phyloP scores from a whole-genome alignment of 1,139 yeast genomes.

The Spencermartinsiella ligniputridi region DNA sequence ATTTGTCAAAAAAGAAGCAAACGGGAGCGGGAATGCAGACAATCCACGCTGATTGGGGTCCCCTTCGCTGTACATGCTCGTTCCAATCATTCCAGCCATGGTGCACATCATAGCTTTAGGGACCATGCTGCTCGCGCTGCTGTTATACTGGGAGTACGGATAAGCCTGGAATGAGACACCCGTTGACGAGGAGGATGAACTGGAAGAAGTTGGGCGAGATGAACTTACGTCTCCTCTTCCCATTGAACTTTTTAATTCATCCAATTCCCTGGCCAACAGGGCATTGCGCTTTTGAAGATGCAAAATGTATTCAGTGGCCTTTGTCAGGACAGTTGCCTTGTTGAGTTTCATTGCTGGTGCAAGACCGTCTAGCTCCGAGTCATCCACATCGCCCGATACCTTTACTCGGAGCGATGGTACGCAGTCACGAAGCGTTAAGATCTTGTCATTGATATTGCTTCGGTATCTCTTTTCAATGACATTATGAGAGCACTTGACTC shows the following conservation, averaged over 20 bases:
- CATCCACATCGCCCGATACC: conserved; percentile 32
- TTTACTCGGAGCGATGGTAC: conserved; percentile 55
- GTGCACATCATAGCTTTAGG: conserved; percentile 35
- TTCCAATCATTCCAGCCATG: conserved; percentile 38
- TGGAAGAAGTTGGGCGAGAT: not conserved
- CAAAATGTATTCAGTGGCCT: conserved; percentile 85
- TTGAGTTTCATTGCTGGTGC: conserved; percentile 84
- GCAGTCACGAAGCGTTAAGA: conserved; percentile 64
- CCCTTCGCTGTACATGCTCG: conserved; percentile 29
- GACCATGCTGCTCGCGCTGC: conserved; percentile 12
- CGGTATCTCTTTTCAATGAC: conserved; percentile 77
- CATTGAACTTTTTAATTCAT: conserved; percentile 33
- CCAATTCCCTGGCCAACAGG: conserved; percentile 50
- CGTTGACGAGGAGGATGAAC: not conserved
- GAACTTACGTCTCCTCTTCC: not conserved
- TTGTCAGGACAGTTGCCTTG: conserved; percentile 82
- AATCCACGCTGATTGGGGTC: conserved; percentile 26
- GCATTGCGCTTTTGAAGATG: conserved; percentile 74
- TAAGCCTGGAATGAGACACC: conserved; percentile 6
- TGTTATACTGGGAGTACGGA: conserved; percentile 1
- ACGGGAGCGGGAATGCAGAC: conserved; percentile 27
- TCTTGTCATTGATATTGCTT: conserved; percentile 71
- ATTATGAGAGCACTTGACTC: conserved; percentile 66
- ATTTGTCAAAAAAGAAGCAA: conserved; percentile 18
- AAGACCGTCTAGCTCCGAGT: conserved; percentile 66